These are phyloP conservation scores for Leccinum boreale DNA, from an alignment of 768 basidiomycete species.

Conservation along the genomic window DNA sequence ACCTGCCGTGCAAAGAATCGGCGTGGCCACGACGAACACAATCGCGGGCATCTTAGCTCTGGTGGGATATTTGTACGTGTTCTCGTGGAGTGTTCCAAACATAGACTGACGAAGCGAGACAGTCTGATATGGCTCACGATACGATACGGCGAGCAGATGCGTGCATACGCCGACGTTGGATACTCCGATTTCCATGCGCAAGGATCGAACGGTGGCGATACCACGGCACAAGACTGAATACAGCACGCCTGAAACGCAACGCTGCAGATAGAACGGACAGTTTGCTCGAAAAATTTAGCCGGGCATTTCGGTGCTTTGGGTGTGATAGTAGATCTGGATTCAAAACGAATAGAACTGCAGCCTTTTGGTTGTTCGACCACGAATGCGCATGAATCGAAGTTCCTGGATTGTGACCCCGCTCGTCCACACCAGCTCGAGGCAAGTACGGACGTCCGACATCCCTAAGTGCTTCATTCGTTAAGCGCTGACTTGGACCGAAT, in stretches of 20 bases:
- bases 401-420: background rate
- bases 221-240: background rate
- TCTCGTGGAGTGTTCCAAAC: background rate
- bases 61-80: constrained; percentile 51
- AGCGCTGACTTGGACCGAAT: background rate
- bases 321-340: background rate
- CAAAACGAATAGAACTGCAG: background rate
- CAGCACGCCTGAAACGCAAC: too few relatives aligned
- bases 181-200: constrained; percentile 35
- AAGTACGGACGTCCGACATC: background rate
- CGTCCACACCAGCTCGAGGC: background rate
- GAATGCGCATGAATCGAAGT: constrained; percentile 2
- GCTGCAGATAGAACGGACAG: background rate
- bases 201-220: background rate
- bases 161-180: constrained; percentile 54
- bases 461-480: background rate
- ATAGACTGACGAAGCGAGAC: background rate
- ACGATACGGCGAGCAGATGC: constrained; percentile 53
- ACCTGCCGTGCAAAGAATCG: constrained; percentile 49
- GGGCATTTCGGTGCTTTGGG: background rate
- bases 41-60: constrained; percentile 44
- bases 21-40: constrained; percentile 48
- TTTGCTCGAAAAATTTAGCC: background rate
- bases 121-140: constrained; percentile 57
- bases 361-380: background rate